A percentile compares a stretch with the other conserved stretches of the same genome.
phyloP scores from a whole-genome alignment of 805 yeast species.

The Metschnikowia shivogae region DNA sequence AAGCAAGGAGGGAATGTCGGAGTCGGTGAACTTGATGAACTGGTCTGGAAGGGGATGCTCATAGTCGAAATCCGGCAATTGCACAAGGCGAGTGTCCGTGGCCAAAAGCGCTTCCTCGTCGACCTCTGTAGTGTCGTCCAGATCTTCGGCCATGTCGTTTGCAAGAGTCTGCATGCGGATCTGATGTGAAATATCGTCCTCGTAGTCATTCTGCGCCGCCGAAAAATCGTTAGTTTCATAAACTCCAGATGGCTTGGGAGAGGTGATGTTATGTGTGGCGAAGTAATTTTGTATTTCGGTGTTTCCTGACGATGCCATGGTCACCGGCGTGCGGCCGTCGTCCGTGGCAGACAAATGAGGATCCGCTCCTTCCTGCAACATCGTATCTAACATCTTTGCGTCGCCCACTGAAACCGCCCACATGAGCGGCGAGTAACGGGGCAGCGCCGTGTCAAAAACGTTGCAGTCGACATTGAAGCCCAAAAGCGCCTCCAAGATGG shows the following conservation, averaged over 20 bases:
- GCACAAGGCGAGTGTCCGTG: conserved; percentile 26
- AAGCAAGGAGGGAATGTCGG: conserved; percentile 46
- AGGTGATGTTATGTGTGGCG: conserved; percentile 43
- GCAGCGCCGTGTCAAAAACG: conserved; percentile 42
- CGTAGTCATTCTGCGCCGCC: conserved; percentile 23
- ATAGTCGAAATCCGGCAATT: conserved; percentile 49
- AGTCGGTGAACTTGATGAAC: conserved; percentile 57
- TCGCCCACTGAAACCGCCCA: conserved; percentile 76
- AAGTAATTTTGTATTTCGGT: conserved; percentile 53
- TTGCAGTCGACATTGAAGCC: conserved; percentile 46
- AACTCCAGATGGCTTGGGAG: not conserved
- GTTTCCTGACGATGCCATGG: conserved; percentile 53
- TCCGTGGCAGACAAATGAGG: conserved; percentile 38
- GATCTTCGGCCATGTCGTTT: conserved; percentile 17
- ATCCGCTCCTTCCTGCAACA: conserved; percentile 64
- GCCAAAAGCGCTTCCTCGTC: conserved; percentile 27
- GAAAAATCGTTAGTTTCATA: conserved; percentile 11
- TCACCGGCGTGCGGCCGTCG: conserved; percentile 49
- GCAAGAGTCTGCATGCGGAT: conserved; percentile 32
- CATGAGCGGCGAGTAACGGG: conserved; percentile 68
- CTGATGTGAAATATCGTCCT: conserved; percentile 32
- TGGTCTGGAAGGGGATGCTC: conserved; percentile 53
- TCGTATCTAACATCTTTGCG: conserved; percentile 47
- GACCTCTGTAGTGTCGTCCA: conserved; percentile 19
- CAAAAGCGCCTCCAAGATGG: conserved; percentile 45